Percentiles rank a stretch among this genome's conserved stretches.
phyloP scores from a whole-genome alignment of 2,329 filamentous ascomycete genomes.

The Neopestalotiopsis clavispora region DNA sequence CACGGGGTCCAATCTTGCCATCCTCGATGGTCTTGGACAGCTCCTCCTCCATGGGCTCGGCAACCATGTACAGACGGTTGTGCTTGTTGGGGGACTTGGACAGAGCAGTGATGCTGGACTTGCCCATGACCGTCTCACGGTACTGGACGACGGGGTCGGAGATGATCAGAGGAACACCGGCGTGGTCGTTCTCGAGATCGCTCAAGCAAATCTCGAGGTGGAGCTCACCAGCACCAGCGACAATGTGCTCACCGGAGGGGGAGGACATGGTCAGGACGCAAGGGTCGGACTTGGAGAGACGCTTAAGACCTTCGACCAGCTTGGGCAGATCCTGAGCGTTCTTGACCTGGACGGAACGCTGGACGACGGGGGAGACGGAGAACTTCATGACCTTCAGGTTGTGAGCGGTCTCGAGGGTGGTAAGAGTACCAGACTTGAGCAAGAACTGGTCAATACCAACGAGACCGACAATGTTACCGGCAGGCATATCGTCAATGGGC shows the following conservation, averaged over 20 bases:
- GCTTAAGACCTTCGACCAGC: slow-evolving; percentile 99
- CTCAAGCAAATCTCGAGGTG: slow-evolving; percentile 99
- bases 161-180: slow-evolving; percentile 95
- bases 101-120: slow-evolving; percentile 93
- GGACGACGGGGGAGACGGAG: slow-evolving; percentile 98
- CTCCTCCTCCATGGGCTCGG: slow-evolving; percentile 90
- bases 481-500: slow-evolving; percentile 97
- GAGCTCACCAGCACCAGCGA: slow-evolving; percentile 98
- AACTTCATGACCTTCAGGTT: slow-evolving; percentile 99
- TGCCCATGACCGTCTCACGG: slow-evolving; percentile 88
- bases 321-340: slow-evolving; percentile 99
- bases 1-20: slow-evolving; percentile 91
- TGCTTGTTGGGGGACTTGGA: slow-evolving; percentile 99
- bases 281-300: slow-evolving; percentile 99
- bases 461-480: slow-evolving; percentile 99
- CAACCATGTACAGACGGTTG: slow-evolving; percentile 98
- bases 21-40: slow-evolving; percentile 86
- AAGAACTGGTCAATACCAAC: slow-evolving; percentile 99
- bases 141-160: slow-evolving; percentile 98
- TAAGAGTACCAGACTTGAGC: slow-evolving; percentile 99
- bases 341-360: slow-evolving; percentile 99
- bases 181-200: slow-evolving; percentile 99
- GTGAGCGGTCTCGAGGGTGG: slow-evolving; percentile 95
- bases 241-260: slow-evolving; percentile 97
- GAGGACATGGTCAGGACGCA: slow-evolving; percentile 91